phyloP scores from a whole-genome alignment of 768 basidiomycete species.

The Russula lepida region DNA sequence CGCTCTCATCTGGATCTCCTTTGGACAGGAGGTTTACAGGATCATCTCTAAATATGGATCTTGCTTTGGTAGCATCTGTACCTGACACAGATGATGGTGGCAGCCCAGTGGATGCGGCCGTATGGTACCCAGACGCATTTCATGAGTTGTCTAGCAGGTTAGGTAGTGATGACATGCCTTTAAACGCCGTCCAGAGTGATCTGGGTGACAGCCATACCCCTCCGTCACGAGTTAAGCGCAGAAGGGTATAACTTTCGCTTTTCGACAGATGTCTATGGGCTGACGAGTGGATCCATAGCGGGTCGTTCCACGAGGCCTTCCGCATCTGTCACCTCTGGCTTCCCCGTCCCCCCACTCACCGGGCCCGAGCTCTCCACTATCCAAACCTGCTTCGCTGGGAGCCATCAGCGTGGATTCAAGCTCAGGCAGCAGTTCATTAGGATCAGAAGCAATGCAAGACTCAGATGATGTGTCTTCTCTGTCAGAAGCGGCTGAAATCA shows the following conservation, averaged over 20 bases:
- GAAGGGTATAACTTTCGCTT: conserved; percentile 2
- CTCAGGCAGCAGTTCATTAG: neutral
- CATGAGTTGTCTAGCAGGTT: conserved; percentile 1
- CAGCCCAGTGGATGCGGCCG: neutral
- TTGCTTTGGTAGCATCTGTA: neutral
- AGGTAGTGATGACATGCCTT: neutral
- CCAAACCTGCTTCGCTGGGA: neutral
- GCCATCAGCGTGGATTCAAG: neutral
- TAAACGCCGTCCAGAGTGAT: neutral
- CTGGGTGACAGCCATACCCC: neutral
- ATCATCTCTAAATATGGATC: neutral
- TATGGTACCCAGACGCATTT: conserved; percentile 13
- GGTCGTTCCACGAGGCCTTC: neutral
- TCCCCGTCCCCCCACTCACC: neutral
- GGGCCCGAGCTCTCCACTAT: neutral
- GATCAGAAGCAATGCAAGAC: neutral
- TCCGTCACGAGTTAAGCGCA: conserved; percentile 4
- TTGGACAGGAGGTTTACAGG: neutral
- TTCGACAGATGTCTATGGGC: neutral
- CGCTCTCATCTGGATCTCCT: neutral
- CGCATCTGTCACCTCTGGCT: conserved; percentile 5
- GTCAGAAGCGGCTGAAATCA: neutral
- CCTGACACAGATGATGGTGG: neutral
- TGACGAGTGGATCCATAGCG: conserved; percentile 6
- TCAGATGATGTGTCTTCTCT: neutral